Evolutionary conservation across 176 grass and related monocot species (phyloP), one percentile per base, ranked within the genome.

Genomic region (Olyra latifolia): DNA sequence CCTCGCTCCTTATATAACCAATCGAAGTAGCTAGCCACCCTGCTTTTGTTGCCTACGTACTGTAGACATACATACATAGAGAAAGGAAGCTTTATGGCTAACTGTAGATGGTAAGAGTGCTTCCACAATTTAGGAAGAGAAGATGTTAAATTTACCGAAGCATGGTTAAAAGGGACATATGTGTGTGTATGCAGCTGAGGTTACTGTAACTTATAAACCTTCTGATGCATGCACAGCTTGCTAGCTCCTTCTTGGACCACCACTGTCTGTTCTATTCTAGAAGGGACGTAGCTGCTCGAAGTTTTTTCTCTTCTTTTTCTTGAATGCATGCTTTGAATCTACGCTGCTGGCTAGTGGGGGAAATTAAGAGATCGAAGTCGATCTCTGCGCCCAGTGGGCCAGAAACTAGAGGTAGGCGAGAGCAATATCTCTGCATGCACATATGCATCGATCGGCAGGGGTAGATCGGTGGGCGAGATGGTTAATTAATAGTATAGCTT

Each of bases 191-290:
- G 39, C 57, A 82, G 32, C 32, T 35, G 80, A 72, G 72, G 81
- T 46, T 75, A 17, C n/a, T 75, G 5, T 35, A 35, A 35, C 32
- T 35, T 35, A 35, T 35, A 35, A 57, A 71, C 58, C 73, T 83
- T 82, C 66, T 72, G 66, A 72, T 78, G 66, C 73, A 77, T 67
- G 68, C 49, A 84, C 69, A 61, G 80, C 67, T 78, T 59, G 75
- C 74, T 74, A 52, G 20, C 76, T 70, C 67, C 46, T 58, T 58
- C 15, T 41, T 89, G 87, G 87, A 80, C 76, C 76, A 84, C 70
- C 82, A 60, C 17, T 89, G 87, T 70, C 44, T 84, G 87, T 76
- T 85, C 76, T 80, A 39, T 89, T 84, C 48, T 76, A 76, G 82
- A 89, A 84, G 76, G 17, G 17, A 12, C 56, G 56, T 69, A 19